Evolutionary conservation across 164 flowering plant species (phyloP).

Genomic region (Malania oleifera): DNA sequence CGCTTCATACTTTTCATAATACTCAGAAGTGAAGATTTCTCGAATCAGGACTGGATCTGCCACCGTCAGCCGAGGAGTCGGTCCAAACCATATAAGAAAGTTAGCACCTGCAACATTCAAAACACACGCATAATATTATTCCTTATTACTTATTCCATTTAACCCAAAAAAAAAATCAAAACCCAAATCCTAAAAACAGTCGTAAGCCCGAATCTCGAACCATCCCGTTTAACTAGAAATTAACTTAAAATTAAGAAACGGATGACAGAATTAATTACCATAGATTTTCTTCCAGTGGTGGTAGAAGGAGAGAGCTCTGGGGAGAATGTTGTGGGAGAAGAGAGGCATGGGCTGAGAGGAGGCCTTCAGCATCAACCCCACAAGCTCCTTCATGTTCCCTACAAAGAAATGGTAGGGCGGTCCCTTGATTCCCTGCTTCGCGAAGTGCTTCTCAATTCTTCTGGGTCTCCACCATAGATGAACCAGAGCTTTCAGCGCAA

Average conservation of each 20-base stretch:
- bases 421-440: slow-evolving; percentile 20
- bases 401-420: slow-evolving; percentile 8
- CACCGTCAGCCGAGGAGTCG: slow-evolving; percentile 9
- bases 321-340: slow-evolving; percentile 19
- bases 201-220: too few relatives aligned
- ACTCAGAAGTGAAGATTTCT: slow-evolving; percentile 7
- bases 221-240: too few relatives aligned
- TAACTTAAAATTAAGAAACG: too few relatives aligned
- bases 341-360: slow-evolving; percentile 18
- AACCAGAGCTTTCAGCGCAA: slow-evolving; percentile 3
- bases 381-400: slow-evolving; percentile 17
- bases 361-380: slow-evolving; percentile 6
- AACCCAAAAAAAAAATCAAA: too few relatives aligned
- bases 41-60: slow-evolving; percentile 12
- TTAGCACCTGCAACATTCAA: slow-evolving; percentile 13
- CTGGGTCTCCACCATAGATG: slow-evolving; percentile 19
- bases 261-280: too few relatives aligned
- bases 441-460: slow-evolving; percentile 12
- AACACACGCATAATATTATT: too few relatives aligned
- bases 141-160: too few relatives aligned
- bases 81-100: slow-evolving; percentile 17
- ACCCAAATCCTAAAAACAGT: too few relatives aligned
- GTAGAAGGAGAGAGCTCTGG: slow-evolving; percentile 18
- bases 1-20: slow-evolving; percentile 13
- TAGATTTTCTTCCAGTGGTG: slow-evolving; percentile 20